Base-by-base conservation (phyloP, 139 green algal species). In the Mychonastes homosphaera region DNA sequence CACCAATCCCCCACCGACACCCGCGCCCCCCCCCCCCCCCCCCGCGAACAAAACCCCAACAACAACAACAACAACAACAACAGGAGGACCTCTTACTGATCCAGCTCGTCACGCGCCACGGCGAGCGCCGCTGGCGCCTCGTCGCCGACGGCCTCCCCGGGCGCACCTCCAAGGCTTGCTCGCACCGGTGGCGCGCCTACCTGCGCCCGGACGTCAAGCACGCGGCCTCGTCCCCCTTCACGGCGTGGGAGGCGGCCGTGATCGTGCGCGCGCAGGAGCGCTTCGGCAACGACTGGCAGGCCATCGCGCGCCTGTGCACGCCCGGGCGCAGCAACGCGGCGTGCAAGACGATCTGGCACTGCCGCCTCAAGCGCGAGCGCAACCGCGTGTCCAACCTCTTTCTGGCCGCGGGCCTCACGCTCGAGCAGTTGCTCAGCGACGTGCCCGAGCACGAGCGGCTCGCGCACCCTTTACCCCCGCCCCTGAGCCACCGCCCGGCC, bases 321-420 rank as follows among this genome's bases (percentile, higher is more conserved):
- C 61, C 61, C 6, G 61, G 61, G 21, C 61, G 61, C 61, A 67
- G 61, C 61, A 67, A 67, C 61, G 61, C 61, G 4, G 61, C 61
- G 4, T 50, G 60, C 10, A 67, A 67, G 50, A 67, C 60, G 32
- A 61, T 60, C 50, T 67, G 61, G 61, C 61, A 67, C 40, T 67
- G 61, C 32, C 27, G 61, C 16, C 41, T 67, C 29, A 67, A 67
- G 33, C 43, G 35, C 36, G 61, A 47, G 53, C 26, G 34, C 32
- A 15, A 67, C 60, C 61, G 54, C 46, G 61, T 67, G 48, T 8
- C 21, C 26, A 49, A 19, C 1, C 26, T 10, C 51, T 58, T 16
- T 7, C 49, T 21, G 10, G 36, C 49, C 10, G 41, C 41, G 21
- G 51, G 35, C 16, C 44, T 56, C 16, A 47, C 19, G 13, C 51